A percentile compares a stretch with the other conserved stretches of the same genome.
Conservation (phyloP, 352 stramenopile genomes). For the Globisporangium iwayamae region DNA sequence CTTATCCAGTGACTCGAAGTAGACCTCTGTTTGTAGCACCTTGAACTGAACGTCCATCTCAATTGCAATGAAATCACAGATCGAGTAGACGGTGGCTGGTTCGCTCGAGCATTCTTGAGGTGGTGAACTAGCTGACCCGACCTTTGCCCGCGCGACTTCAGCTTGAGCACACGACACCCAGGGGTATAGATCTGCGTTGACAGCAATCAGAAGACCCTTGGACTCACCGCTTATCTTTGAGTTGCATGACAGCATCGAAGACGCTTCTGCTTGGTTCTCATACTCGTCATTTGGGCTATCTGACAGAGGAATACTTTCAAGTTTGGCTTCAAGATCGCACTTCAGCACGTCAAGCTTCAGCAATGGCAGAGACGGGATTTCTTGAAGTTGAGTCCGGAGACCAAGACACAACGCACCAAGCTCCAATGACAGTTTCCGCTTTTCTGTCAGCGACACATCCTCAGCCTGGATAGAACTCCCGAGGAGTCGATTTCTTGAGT, state of each 20-base stretch:
- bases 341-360: slow-evolving; percentile 10
- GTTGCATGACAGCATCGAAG: background rate
- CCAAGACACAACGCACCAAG: slow-evolving; percentile 1
- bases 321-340: slow-evolving; percentile 15
- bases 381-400: background rate
- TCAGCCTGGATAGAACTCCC: background rate
- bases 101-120: background rate
- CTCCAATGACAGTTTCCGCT: slow-evolving; percentile 10
- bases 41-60: slow-evolving; percentile 67
- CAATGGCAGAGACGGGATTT: slow-evolving; percentile 4
- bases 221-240: slow-evolving; percentile 13
- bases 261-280: background rate
- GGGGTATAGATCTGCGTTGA: slow-evolving; percentile 2
- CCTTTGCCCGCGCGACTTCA: background rate
- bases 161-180: slow-evolving; percentile 20
- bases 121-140: background rate
- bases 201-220: slow-evolving; percentile 2
- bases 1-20: slow-evolving; percentile 27
- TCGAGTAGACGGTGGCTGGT: background rate
- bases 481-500: slow-evolving; percentile 8
- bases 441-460: background rate
- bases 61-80: slow-evolving; percentile 21
- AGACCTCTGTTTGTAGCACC: slow-evolving; percentile 38
- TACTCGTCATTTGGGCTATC: background rate
- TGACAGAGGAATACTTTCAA: background rate